phyloP scores from a whole-genome alignment of 192 early-diverging fungal genomes.

The Coemansia sp. region DNA sequence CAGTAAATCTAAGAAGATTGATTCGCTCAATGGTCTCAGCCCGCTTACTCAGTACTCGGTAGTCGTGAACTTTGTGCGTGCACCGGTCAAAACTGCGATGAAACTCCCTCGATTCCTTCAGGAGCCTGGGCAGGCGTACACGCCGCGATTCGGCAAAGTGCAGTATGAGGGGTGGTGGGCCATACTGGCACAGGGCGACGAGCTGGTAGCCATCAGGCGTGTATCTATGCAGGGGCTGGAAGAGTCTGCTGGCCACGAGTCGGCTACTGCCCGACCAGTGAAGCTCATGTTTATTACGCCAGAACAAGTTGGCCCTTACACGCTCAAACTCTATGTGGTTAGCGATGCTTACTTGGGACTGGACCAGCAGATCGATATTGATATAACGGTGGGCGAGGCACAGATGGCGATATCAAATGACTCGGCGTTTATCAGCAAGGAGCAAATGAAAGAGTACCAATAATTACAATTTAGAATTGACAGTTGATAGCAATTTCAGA shows the following conservation, averaged over 20 bases:
- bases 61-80: slow-evolving; percentile 38
- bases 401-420: slow-evolving; percentile 24
- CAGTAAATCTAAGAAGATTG: slow-evolving; percentile 8
- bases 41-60: slow-evolving; percentile 49
- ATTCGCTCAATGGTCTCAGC: slow-evolving; percentile 16
- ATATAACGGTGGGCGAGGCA: slow-evolving; percentile 27
- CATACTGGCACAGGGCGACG: slow-evolving; percentile 70
- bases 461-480: not conserved
- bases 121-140: slow-evolving; percentile 62
- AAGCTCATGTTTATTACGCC: slow-evolving; percentile 67
- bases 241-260: not conserved
- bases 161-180: slow-evolving; percentile 96
- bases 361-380: slow-evolving; percentile 60
- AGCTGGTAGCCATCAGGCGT: slow-evolving; percentile 79
- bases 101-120: slow-evolving; percentile 12
- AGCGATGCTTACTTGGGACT: slow-evolving; percentile 81
- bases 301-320: slow-evolving; percentile 58
- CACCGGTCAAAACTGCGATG: slow-evolving; percentile 23
- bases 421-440: slow-evolving; percentile 34
- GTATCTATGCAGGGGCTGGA: slow-evolving; percentile 60
- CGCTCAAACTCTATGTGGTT: slow-evolving; percentile 57
- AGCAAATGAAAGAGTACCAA: slow-evolving; percentile 35
- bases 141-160: slow-evolving; percentile 84
- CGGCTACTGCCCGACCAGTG: not conserved
- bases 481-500: not conserved